These are phyloP conservation scores for Leptographium wingfieldii DNA, from an alignment of 2,329 filamentous ascomycete genomes.

Conservation along the genomic window DNA sequence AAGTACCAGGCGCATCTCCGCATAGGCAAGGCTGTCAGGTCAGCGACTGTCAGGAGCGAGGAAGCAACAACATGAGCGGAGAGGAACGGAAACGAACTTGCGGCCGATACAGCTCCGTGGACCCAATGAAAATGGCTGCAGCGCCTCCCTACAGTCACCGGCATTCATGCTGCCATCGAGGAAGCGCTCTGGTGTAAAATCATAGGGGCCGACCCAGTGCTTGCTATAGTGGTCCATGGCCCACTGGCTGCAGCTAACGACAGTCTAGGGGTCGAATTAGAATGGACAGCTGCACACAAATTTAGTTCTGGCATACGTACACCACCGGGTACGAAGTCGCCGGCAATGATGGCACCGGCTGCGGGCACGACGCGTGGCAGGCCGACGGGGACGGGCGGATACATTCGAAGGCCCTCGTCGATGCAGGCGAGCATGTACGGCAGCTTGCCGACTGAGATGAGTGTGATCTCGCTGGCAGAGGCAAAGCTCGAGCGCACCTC, in stretches of 20 bases:
- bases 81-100: constrained; percentile 1
- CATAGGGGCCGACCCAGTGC: constrained; percentile 23
- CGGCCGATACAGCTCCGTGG: constrained; percentile 11
- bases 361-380: constrained; percentile 4
- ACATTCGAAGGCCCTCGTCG: constrained; percentile 9
- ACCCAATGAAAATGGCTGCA: constrained; percentile 16
- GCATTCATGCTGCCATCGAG: constrained; percentile 22
- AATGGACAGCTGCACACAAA: constrained; percentile 18
- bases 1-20: constrained; percentile 15
- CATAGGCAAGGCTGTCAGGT: constrained; percentile 11
- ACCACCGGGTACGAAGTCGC: constrained; percentile 20
- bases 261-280: constrained; percentile 23
- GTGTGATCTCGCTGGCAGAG: constrained; percentile 15
- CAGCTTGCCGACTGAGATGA: constrained; percentile 5
- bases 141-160: constrained; percentile 26
- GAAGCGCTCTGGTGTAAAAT: constrained; percentile 19
- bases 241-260: constrained; percentile 12
- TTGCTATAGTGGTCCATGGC: constrained; percentile 21
- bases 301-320: constrained; percentile 19
- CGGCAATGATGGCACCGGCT: constrained; percentile 19
- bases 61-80: too few relatives aligned
- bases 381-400: constrained; percentile 10
- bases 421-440: constrained; percentile 10
- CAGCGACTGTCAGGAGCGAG: neutral
- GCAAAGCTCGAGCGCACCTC: constrained; percentile 18